These are phyloP conservation scores for Kodamaea anthophila DNA, from an alignment of 1,139 yeast species.

Conservation along the genomic window DNA sequence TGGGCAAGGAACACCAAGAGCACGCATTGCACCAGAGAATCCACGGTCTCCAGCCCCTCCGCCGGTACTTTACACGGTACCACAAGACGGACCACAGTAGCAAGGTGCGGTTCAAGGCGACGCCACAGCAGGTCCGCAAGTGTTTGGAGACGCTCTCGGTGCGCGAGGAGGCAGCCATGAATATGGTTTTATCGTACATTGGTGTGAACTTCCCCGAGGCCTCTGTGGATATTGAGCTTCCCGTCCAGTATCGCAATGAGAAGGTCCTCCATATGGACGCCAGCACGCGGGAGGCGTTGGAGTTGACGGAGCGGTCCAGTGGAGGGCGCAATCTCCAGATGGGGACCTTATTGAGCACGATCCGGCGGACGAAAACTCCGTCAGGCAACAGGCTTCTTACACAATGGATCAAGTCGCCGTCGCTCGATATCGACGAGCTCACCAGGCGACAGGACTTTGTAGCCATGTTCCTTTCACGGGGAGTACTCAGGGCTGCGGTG, in stretches of 20 bases:
- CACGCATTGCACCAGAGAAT: constrained; percentile 43
- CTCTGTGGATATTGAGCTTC: constrained; percentile 32
- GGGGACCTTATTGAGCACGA: constrained; percentile 66
- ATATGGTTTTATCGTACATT: constrained; percentile 36
- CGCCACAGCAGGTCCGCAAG: constrained; percentile 48
- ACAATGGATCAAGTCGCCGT: constrained; percentile 82
- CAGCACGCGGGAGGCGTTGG: constrained; percentile 77
- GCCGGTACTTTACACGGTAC: constrained; percentile 54
- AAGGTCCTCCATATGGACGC: constrained; percentile 73
- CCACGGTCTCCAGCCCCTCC: constrained; percentile 54
- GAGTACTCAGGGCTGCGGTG: constrained; percentile 24
- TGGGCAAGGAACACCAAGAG: constrained; percentile 33
- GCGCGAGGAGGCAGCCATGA: constrained; percentile 40
- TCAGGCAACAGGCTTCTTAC: constrained; percentile 75
- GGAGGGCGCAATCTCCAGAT: constrained; percentile 49
- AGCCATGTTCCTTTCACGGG: constrained; percentile 39
- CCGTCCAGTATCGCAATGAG: constrained; percentile 35
- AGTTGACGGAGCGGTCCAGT: constrained; percentile 49
- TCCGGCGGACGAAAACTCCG: constrained; percentile 69
- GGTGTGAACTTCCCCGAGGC: constrained; percentile 38
- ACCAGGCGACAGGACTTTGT: constrained; percentile 59
- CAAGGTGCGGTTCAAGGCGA: constrained; percentile 36
- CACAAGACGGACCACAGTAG: constrained; percentile 35
- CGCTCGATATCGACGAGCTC: constrained; percentile 53
- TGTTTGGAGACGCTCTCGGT: constrained; percentile 49